These are phyloP conservation scores for Aegilops tauschii DNA, from an alignment of 176 grass and related monocot species.

Conservation along the genomic window DNA sequence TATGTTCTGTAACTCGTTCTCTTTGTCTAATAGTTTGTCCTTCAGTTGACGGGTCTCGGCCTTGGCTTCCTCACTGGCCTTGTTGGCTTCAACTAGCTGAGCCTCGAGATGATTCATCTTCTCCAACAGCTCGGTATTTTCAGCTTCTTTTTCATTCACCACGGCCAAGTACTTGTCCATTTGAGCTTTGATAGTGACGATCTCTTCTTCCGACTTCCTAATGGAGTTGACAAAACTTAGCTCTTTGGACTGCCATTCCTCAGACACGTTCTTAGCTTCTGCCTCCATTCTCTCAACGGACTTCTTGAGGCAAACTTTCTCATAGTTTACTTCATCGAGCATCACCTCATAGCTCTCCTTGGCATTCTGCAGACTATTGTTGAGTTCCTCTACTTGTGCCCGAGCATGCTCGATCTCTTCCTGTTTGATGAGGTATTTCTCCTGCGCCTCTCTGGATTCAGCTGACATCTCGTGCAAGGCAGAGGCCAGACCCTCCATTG, in stretches of 20 bases:
- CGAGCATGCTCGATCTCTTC: conserved; percentile 56
- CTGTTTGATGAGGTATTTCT: conserved; percentile 67
- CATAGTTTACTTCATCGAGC: conserved; percentile 84
- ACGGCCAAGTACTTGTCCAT: conserved; percentile 44
- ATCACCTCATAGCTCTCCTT: conserved; percentile 85
- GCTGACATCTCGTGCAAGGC: conserved; percentile 86
- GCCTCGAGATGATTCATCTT: conserved; percentile 64
- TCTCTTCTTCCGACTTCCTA: conserved; percentile 63
- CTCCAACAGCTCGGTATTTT: conserved; percentile 46
- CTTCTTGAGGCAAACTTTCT: conserved; percentile 78
- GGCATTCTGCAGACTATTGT: conserved; percentile 48
- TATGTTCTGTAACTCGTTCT: conserved; percentile 66
- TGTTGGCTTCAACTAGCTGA: conserved; percentile 54
- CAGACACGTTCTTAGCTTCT: conserved; percentile 42
- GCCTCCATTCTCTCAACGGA: conserved; percentile 68
- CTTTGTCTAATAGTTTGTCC: conserved; percentile 72
- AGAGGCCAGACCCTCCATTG: conserved; percentile 85
- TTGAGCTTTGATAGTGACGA: conserved; percentile 44
- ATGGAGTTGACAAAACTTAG: conserved; percentile 63
- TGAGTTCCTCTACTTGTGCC: conserved; percentile 77
- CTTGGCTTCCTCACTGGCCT: conserved; percentile 44
- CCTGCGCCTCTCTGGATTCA: conserved; percentile 65
- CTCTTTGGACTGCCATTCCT: conserved; percentile 70
- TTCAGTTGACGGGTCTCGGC: conserved; percentile 58
- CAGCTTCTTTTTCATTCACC: conserved; percentile 53